Conservation (phyloP, 345 rosid species). For the Noccaea bulbosa region DNA sequence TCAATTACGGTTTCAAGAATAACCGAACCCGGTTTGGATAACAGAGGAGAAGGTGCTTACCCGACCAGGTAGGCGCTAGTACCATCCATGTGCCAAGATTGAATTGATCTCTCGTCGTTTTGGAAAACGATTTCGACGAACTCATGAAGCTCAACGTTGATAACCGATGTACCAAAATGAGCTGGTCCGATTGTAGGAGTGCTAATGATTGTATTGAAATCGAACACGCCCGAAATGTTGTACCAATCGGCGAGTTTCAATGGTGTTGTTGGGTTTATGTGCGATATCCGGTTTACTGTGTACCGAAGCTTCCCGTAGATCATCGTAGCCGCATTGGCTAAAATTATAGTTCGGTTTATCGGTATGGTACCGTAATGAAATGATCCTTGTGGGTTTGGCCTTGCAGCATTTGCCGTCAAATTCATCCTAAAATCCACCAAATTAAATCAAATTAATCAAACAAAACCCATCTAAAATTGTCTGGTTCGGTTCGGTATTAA, state of each 20-base stretch:
- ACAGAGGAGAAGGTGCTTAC: conserved; percentile 40
- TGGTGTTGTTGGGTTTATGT: conserved; percentile 72
- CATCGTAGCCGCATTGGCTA: conserved; percentile 51
- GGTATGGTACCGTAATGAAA: conserved; percentile 71
- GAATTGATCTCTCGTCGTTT: conserved; percentile 60
- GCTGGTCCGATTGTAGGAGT: conserved; percentile 47
- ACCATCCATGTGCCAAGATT: conserved; percentile 84
- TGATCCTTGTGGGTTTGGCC: conserved; percentile 97
- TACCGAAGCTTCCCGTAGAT: conserved; percentile 61
- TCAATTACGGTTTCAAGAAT: neutral
- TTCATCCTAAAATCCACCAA: conserved; percentile 52
- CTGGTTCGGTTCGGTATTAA: neutral
- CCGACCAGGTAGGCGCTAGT: conserved; percentile 66
- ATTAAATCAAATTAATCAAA: neutral
- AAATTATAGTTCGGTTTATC: conserved; percentile 48
- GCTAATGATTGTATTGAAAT: conserved; percentile 53
- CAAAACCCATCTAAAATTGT: neutral
- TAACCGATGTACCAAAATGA: conserved; percentile 53
- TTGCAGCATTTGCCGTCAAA: conserved; percentile 89
- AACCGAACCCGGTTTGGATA: conserved; percentile 17
- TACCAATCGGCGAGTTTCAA: conserved; percentile 80
- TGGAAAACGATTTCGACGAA: conserved; percentile 76
- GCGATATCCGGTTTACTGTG: conserved; percentile 67
- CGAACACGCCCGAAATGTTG: conserved; percentile 69
- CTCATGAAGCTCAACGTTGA: conserved; percentile 58